These are phyloP conservation scores for Cercospora zeina DNA, from an alignment of 2,329 filamentous ascomycete genomes.

Conservation along the genomic window DNA sequence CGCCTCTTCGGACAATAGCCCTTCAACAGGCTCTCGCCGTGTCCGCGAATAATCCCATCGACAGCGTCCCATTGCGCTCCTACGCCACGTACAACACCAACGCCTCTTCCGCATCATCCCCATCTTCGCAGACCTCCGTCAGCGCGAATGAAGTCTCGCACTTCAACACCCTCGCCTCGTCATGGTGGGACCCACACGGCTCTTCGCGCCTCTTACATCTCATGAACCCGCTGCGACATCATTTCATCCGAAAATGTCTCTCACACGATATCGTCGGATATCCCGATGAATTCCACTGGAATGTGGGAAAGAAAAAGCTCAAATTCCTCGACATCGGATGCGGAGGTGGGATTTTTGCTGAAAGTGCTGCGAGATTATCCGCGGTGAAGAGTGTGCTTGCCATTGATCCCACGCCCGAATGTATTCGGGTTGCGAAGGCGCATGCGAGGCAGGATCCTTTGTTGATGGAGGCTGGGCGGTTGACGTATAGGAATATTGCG, in stretches of 20 bases:
- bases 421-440: constrained; percentile 70
- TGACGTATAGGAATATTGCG: constrained; percentile 73
- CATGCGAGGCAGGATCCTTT: constrained; percentile 75
- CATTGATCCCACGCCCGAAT: constrained; percentile 74
- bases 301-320: constrained; percentile 48
- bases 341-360: constrained; percentile 94
- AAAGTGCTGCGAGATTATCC: constrained; percentile 71
- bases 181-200: constrained; percentile 97
- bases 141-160: constrained; percentile 88
- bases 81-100: constrained; percentile 32
- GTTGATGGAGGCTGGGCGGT: constrained; percentile 54
- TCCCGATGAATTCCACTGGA: constrained; percentile 18
- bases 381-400: constrained; percentile 66
- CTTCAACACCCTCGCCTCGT: constrained; percentile 88
- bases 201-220: constrained; percentile 89
- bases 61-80: neutral
- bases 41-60: neutral
- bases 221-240: constrained; percentile 95
- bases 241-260: constrained; percentile 75
- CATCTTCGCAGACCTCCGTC: constrained; percentile 60
- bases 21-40: constrained; percentile 12
- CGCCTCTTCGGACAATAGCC: constrained; percentile 19
- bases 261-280: constrained; percentile 51
- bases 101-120: constrained; percentile 10
- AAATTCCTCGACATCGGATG: constrained; percentile 90